phyloP scores from a whole-genome alignment of 139 green algal genomes.

The Edaphochlamys debaryana region DNA sequence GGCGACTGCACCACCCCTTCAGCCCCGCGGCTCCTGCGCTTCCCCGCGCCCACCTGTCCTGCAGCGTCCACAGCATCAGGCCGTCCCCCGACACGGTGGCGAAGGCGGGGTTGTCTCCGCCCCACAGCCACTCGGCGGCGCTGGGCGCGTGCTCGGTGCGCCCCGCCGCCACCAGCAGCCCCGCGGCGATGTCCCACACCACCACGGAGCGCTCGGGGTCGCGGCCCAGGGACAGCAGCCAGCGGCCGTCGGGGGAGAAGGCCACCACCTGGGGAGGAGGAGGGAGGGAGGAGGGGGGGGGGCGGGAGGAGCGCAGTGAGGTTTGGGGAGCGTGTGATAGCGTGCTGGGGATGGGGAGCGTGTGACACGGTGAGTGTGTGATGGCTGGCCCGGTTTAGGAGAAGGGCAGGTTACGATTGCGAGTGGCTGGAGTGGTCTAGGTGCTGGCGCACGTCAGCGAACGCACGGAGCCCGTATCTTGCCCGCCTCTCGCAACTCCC shows the following conservation, averaged over 20 bases:
- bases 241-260: slow-evolving; percentile 58
- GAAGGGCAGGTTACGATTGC: too few relatives aligned
- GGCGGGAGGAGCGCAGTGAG: too few relatives aligned
- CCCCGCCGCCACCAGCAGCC: slow-evolving; percentile 45
- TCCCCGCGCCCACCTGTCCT: slow-evolving; percentile 39
- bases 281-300: too few relatives aligned
- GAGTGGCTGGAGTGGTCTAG: too few relatives aligned
- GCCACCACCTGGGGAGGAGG: slow-evolving; percentile 45
- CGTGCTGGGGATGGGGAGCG: too few relatives aligned
- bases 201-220: slow-evolving; percentile 60
- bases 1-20: too few relatives aligned
- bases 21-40: too few relatives aligned
- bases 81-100: slow-evolving; percentile 57
- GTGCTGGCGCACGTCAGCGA: too few relatives aligned
- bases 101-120: slow-evolving; percentile 45
- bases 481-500: background rate
- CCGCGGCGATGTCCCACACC: slow-evolving; percentile 63
- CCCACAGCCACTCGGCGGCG: slow-evolving; percentile 55
- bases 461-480: too few relatives aligned
- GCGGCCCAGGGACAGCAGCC: slow-evolving; percentile 55
- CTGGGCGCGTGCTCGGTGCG: slow-evolving; percentile 16
- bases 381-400: too few relatives aligned
- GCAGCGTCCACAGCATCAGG: slow-evolving; percentile 65
- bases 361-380: too few relatives aligned
- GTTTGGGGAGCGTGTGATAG: too few relatives aligned